Conservation (phyloP, 2,329 filamentous ascomycete species). For the Talaromyces sp. region DNA sequence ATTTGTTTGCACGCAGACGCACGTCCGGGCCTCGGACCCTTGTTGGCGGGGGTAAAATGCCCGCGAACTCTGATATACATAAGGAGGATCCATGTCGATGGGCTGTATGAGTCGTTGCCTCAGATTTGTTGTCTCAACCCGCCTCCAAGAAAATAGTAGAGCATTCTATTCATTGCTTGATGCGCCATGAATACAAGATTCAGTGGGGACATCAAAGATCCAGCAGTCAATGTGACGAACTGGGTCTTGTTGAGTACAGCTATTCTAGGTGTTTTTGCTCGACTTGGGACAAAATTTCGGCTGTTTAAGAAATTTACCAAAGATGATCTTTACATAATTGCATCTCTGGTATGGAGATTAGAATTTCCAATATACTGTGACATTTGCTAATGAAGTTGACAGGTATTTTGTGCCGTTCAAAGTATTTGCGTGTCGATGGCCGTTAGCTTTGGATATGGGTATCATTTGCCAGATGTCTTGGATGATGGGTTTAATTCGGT, state of each 20-base stretch:
- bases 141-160: neutral
- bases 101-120: neutral
- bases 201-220: neutral
- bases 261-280: neutral
- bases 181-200: neutral
- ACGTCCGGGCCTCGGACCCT: neutral
- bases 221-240: constrained; percentile 4
- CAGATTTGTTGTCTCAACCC: neutral
- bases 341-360: neutral
- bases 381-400: neutral
- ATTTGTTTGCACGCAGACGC: neutral
- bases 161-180: neutral
- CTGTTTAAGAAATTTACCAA: neutral
- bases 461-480: neutral
- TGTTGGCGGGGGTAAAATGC: neutral
- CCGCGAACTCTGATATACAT: neutral
- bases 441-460: neutral
- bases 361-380: neutral
- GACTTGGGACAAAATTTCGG: neutral
- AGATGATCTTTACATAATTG: constrained; percentile 1
- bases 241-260: constrained; percentile 1
- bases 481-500: neutral
- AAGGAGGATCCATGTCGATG: neutral
- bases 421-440: constrained; percentile 4
- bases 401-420: neutral